Evolutionary conservation across 768 basidiomycete species (phyloP).

Genomic region (Pilatotrama ljubarskyi): DNA sequence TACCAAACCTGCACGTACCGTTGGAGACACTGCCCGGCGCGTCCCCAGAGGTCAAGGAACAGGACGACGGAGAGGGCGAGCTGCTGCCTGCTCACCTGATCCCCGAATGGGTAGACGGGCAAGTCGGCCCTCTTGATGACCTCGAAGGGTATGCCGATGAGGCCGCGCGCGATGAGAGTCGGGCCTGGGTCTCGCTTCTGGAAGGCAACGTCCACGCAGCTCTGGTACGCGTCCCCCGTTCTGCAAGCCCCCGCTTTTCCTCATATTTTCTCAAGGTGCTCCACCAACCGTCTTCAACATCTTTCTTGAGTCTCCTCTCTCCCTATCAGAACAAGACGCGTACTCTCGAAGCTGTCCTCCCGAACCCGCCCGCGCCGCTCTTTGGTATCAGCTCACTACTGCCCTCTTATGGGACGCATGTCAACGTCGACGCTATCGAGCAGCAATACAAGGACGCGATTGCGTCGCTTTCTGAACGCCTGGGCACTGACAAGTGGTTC

Average conservation of each 20-base stretch:
- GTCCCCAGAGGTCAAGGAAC: slow-evolving; percentile 25
- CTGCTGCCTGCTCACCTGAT: slow-evolving; percentile 69
- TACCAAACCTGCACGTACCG: slow-evolving; percentile 73
- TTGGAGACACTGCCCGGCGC: slow-evolving; percentile 25
- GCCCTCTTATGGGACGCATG: slow-evolving; percentile 58
- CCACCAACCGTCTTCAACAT: slow-evolving; percentile 46
- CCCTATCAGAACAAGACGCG: slow-evolving; percentile 33
- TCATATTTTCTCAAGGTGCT: slow-evolving; percentile 40
- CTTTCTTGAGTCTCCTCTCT: slow-evolving; percentile 44
- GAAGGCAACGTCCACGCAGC: slow-evolving; percentile 79
- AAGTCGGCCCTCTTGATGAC: slow-evolving; percentile 38
- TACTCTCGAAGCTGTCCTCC: slow-evolving; percentile 50
- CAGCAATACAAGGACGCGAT: slow-evolving; percentile 72
- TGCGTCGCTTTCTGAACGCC: slow-evolving; percentile 67
- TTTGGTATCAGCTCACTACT: slow-evolving; percentile 67
- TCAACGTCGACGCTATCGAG: slow-evolving; percentile 52
- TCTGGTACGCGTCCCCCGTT: slow-evolving; percentile 44
- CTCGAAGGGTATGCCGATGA: slow-evolving; percentile 71
- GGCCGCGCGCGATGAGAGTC: slow-evolving; percentile 66
- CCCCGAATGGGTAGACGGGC: slow-evolving; percentile 70
- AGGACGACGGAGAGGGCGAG: slow-evolving; percentile 39
- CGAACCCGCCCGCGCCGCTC: slow-evolving; percentile 67
- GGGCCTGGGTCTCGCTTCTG: slow-evolving; percentile 80
- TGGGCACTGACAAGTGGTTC: slow-evolving; percentile 81
- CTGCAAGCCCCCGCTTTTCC: neutral